Base-by-base conservation (phyloP, 257 asterid species). In the Fraxinus pennsylvanica region DNA sequence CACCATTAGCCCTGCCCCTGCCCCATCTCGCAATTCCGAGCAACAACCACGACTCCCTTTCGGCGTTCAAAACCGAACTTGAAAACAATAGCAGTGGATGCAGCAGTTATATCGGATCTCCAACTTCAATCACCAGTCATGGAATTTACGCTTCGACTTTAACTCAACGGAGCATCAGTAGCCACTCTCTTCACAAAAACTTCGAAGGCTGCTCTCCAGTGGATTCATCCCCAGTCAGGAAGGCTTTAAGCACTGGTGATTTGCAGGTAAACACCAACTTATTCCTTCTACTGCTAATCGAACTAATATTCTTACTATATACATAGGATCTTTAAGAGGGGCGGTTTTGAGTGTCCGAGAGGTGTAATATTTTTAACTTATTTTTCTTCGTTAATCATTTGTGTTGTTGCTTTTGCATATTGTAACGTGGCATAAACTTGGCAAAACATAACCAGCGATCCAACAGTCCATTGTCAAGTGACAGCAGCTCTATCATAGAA, bases 51-150 rank as follows among this genome's bases (percentile, higher is more conserved):
- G 96, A 87, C 79, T 86, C 90, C 0, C 15, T 87, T 1, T 78
- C 90, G 1, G 82, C 86, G n/a, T 66, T 90, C 80, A 83, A 89
- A 81, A 75, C 92, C 12, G 92, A 91, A 81, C 30, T 87, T 5
- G 84, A 89, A 1, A 81, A 86, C 80, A 87, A 89, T 21, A 87
- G 94, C 80, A 84, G 91, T 77, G 92, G 96, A 12, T 88, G 93
- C 79, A 90, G 94, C 88, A 89, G 96, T 82, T 89, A 87, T 25
- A 88, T 86, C n/a, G 92, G 92, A 38, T 90, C 97, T 13, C 94
- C 94, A 0, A 85, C 81, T 54, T 86, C 86, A 5, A 73, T 79
- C 71, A 54, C 85, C 6, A 81, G 84, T 76, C 81, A 74, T 33
- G 86, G 71, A 14, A 76, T 83, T 0, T 41, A 78, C 45, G 82